phyloP scores from a whole-genome alignment of 2,329 filamentous ascomycete genomes.

The Bipolaris zeicola region DNA sequence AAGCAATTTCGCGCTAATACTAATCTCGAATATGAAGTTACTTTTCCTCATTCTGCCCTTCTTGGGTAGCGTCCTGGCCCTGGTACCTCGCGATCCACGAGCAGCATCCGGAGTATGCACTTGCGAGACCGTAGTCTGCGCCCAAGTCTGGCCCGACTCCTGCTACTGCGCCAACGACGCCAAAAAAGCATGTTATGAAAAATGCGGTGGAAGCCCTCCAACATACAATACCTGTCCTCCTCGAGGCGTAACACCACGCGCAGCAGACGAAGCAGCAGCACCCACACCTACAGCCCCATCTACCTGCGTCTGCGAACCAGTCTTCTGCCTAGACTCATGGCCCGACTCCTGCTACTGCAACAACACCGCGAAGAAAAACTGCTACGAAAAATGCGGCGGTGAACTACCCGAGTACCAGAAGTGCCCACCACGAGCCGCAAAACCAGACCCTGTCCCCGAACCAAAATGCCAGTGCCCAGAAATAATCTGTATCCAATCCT shows the following conservation, averaged over 20 bases:
- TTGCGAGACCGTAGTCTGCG: slow-evolving; percentile 29
- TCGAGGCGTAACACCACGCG: not conserved
- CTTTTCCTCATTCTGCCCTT: slow-evolving; percentile 4
- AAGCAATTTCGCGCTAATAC: not conserved
- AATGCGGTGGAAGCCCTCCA: slow-evolving; percentile 27
- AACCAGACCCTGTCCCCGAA: not conserved
- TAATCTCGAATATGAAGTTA: slow-evolving; percentile 3
- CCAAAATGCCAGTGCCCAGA: slow-evolving; percentile 30
- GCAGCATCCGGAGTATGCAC: slow-evolving; percentile 1
- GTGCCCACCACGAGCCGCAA: not conserved
- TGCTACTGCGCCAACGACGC: slow-evolving; percentile 39
- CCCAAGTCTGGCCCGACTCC: slow-evolving; percentile 31
- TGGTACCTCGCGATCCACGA: not conserved
- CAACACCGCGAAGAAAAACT: slow-evolving; percentile 25
- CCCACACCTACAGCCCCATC: not conserved
- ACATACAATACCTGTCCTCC: slow-evolving; percentile 1
- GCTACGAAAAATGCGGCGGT: slow-evolving; percentile 34
- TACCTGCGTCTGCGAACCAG: slow-evolving; percentile 31
- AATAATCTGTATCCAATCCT: slow-evolving; percentile 26
- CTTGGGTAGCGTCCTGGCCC: slow-evolving; percentile 2
- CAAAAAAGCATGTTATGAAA: slow-evolving; percentile 31
- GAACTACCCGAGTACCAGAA: slow-evolving; percentile 6
- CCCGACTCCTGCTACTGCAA: slow-evolving; percentile 38
- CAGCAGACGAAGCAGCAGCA: not conserved
- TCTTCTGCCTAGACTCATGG: slow-evolving; percentile 29